These are phyloP conservation scores for Trypanosoma vivax DNA, from an alignment of 208 protist species.

Conservation along the genomic window DNA sequence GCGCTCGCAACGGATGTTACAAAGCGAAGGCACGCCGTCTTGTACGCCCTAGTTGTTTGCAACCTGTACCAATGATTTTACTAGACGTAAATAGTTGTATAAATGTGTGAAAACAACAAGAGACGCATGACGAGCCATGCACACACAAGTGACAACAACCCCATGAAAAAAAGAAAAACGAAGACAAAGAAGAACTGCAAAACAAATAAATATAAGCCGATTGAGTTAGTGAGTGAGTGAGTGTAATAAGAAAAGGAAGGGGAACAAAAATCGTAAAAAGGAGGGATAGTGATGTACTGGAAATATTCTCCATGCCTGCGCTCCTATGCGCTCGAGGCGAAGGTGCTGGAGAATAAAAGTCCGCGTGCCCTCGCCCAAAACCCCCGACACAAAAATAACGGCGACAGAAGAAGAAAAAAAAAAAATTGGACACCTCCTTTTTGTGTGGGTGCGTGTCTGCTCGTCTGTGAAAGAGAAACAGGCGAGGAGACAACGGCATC, in stretches of 20 bases:
- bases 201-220: neutral
- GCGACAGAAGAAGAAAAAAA: slow-evolving; percentile 11
- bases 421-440: slow-evolving; percentile 1
- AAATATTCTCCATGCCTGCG: neutral
- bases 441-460: no score
- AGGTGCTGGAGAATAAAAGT: no score
- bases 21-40: no score
- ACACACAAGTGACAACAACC: no score
- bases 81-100: no score
- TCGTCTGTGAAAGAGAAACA: no score
- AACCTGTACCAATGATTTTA: no score
- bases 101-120: no score
- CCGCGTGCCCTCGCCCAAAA: no score
- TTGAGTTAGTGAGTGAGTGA: neutral
- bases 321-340: neutral
- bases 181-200: neutral
- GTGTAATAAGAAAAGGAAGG: neutral
- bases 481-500: no score
- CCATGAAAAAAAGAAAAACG: neutral
- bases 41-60: no score
- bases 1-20: neutral
- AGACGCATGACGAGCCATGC: no score
- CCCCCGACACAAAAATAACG: neutral
- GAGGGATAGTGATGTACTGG: neutral
- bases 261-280: slow-evolving; percentile 3